Conservation (phyloP, 257 asterid species). For the Cinchona pubescens region DNA sequence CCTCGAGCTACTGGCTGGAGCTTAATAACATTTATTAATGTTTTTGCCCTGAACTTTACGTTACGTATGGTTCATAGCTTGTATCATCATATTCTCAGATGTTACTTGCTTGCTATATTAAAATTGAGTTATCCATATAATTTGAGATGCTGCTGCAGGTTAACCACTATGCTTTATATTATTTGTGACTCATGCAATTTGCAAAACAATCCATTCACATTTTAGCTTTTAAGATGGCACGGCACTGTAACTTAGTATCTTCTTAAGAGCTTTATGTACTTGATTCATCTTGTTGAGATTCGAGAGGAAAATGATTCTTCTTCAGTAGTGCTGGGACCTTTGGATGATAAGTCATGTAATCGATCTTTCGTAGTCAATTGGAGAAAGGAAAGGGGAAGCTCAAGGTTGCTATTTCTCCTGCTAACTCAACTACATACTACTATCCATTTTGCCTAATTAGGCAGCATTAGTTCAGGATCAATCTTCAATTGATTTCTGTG, state of each 20-base stretch:
- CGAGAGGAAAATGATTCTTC: too few species aligned
- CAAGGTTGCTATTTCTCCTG: neutral
- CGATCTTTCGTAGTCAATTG: neutral
- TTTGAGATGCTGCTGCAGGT: too few species aligned
- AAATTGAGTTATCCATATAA: too few species aligned
- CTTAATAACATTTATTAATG: neutral
- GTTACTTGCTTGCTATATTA: too few species aligned
- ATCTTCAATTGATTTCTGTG: neutral
- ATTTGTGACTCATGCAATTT: too few species aligned
- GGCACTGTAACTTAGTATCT: neutral
- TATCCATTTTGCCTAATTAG: neutral
- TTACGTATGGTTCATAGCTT: too few species aligned
- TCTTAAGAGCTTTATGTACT: neutral
- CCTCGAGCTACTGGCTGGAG: too few species aligned
- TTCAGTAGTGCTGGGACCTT: neutral
- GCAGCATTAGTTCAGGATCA: neutral
- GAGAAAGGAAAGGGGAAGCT: neutral
- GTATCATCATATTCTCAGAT: too few species aligned
- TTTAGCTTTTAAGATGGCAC: neutral
- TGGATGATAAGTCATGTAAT: neutral
- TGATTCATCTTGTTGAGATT: neutral
- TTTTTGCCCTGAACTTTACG: neutral
- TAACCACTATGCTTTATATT: too few species aligned
- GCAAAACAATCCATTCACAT: neutral
- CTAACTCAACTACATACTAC: neutral